Base-by-base conservation (phyloP, 2,329 filamentous ascomycete genomes). In the Fusarium proliferatum region DNA sequence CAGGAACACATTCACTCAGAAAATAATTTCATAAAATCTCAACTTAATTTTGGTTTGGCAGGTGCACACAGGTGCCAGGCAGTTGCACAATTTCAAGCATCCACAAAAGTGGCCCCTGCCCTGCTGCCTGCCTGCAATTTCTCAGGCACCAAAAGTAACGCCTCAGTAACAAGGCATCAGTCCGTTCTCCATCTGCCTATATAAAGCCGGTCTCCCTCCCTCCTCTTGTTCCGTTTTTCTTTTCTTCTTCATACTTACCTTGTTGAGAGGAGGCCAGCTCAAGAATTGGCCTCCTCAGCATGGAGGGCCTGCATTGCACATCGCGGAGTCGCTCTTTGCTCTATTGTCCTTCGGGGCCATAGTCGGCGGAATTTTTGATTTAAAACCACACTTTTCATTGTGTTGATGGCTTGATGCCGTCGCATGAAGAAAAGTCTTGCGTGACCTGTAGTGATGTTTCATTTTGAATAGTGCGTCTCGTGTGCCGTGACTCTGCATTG, bases 321-420 rank as follows among this genome's bases (percentile, higher is more conserved):
- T 55, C 86, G 86, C 83, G 86, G 86, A 82, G 85, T 85, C 82
- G 78, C 80, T 69, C 83, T 82, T 79, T 77, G 62, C 82, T 87
- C 82, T 81, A 86, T 86, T 87, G 85, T 84, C 84, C 85, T 87
- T 87, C 84, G 86, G 85, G 85, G 84, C 85, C 86, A 85, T 87
- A 82, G 84, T 82, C 81, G 82, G 83, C 82, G 85, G 53, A 88
- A 87, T 87, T 87, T 88, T 88, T 87, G 85, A 84, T 88, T 79
- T 84, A 68, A 19, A 21, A 41, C 61, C 71, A 56, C 76, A 56
- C 76, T 85, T 87, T 87, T 87, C 85, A 83, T 86, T 84, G 72
- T 84, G 82, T 65, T 26, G 75, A 65, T 71, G 78, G 82, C 82
- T 81, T 80, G 48, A 82, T 42, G 84, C 80, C 79, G 66, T 72